Conservation (phyloP, 1,284 basidiomycete species). For the Microbotryomycetes sp. region DNA sequence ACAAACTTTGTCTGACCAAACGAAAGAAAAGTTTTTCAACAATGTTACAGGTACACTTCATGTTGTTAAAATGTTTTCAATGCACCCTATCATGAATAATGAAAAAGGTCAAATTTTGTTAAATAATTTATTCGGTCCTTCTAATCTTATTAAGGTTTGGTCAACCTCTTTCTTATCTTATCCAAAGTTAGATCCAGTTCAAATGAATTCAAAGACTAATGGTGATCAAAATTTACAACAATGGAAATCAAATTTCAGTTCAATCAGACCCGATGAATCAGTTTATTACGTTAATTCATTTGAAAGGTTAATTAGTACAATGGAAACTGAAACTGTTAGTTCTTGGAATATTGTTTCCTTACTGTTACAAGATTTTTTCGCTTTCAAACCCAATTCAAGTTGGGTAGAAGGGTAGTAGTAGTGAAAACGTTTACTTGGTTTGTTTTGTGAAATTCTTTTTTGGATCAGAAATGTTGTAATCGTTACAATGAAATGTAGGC, state of each 20-base stretch:
- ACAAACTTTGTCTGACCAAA: slow-evolving; percentile 47
- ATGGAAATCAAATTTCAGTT: slow-evolving; percentile 1
- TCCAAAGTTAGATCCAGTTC: slow-evolving; percentile 24
- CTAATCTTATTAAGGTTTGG: slow-evolving; percentile 70
- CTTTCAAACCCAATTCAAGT: slow-evolving; percentile 21
- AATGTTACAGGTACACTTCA: slow-evolving; percentile 48
- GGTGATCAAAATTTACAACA: neutral
- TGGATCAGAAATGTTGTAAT: no score
- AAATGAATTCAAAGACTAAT: neutral
- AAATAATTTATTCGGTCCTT: slow-evolving; percentile 54
- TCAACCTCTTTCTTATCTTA: slow-evolving; percentile 56
- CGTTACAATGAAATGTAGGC: no score
- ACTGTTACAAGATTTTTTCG: slow-evolving; percentile 32
- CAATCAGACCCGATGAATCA: slow-evolving; percentile 28
- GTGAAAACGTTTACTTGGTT: no score
- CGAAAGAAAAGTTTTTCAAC: slow-evolving; percentile 1
- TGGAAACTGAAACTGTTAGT: slow-evolving; percentile 35
- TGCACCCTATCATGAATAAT: slow-evolving; percentile 53
- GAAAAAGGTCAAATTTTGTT: slow-evolving; percentile 51
- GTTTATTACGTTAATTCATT: slow-evolving; percentile 36
- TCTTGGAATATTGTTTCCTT: slow-evolving; percentile 34
- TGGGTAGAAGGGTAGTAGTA: no score
- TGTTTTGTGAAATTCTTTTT: no score
- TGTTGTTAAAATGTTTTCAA: slow-evolving; percentile 82
- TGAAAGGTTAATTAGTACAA: slow-evolving; percentile 35